phyloP scores from a whole-genome alignment of 495 filamentous ascomycete genomes.

The Jackrogersella minutella region DNA sequence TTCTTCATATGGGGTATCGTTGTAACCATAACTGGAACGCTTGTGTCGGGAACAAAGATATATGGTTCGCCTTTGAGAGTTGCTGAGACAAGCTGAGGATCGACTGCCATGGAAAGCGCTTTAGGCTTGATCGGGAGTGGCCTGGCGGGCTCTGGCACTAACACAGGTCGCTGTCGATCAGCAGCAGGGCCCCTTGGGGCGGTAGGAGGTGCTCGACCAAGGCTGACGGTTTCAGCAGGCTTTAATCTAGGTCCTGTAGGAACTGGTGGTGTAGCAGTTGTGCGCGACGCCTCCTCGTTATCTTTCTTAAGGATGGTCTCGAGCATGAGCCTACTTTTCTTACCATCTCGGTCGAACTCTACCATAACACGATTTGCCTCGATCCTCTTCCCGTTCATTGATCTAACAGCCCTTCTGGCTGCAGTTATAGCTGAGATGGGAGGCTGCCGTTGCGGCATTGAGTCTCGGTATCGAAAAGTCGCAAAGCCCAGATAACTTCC shows the following conservation, averaged over 20 bases:
- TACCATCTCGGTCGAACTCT: slow-evolving; percentile 86
- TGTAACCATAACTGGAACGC: slow-evolving; percentile 84
- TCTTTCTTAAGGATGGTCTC: slow-evolving; percentile 72
- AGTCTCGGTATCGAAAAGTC: slow-evolving; percentile 86
- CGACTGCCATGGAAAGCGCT: slow-evolving; percentile 62
- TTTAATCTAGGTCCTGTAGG: slow-evolving; percentile 52
- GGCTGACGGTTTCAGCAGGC: slow-evolving; percentile 53
- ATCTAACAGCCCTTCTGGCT: slow-evolving; percentile 77
- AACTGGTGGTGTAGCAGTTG: slow-evolving; percentile 43
- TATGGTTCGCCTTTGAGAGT: slow-evolving; percentile 84
- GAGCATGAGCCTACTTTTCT: slow-evolving; percentile 76
- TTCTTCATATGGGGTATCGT: slow-evolving; percentile 88
- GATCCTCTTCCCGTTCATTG: slow-evolving; percentile 73
- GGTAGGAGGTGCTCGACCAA: slow-evolving; percentile 77
- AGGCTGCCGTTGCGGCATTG: slow-evolving; percentile 57
- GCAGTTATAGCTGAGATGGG: slow-evolving; percentile 74
- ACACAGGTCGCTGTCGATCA: slow-evolving; percentile 54
- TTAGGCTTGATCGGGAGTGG: slow-evolving; percentile 51
- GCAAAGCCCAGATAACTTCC: slow-evolving; percentile 93
- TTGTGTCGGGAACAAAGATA: slow-evolving; percentile 86
- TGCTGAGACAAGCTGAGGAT: slow-evolving; percentile 63
- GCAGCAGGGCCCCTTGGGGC: slow-evolving; percentile 89
- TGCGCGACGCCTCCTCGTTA: slow-evolving; percentile 58
- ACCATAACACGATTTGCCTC: slow-evolving; percentile 77
- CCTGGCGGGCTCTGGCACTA: slow-evolving; percentile 43